A percentile compares a stretch with the other conserved stretches of the same genome.
These are phyloP conservation scores for Candida andamanensis DNA, from an alignment of 805 yeast species.

Conservation along the genomic window DNA sequence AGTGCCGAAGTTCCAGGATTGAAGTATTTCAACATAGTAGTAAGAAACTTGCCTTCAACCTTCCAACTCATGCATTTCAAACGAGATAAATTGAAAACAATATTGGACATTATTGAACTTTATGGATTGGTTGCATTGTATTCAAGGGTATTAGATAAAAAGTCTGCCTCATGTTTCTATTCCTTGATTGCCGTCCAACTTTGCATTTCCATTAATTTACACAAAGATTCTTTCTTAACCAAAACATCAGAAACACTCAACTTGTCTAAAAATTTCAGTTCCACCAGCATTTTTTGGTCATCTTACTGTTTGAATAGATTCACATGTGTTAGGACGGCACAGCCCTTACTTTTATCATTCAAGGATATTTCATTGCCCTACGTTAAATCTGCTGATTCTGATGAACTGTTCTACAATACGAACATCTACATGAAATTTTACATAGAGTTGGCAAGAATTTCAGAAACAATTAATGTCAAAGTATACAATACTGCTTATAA, in stretches of 20 bases:
- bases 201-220: slow-evolving; percentile 22
- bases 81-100: slow-evolving; percentile 8
- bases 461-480: slow-evolving; percentile 19
- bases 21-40: slow-evolving; percentile 15
- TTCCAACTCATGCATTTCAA: slow-evolving; percentile 13
- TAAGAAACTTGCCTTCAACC: slow-evolving; percentile 17
- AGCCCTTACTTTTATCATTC: slow-evolving; percentile 17
- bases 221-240: slow-evolving; percentile 12
- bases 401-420: not conserved
- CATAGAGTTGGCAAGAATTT: slow-evolving; percentile 20
- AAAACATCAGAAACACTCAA: slow-evolving; percentile 4
- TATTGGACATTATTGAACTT: slow-evolving; percentile 19
- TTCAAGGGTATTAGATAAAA: slow-evolving; percentile 21
- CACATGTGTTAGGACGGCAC: slow-evolving; percentile 20
- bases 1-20: slow-evolving; percentile 17
- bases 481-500: slow-evolving; percentile 15
- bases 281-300: slow-evolving; percentile 20
- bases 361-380: slow-evolving; percentile 14
- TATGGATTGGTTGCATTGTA: slow-evolving; percentile 20
- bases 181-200: slow-evolving; percentile 22
- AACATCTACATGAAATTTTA: slow-evolving; percentile 12
- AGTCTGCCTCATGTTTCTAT: slow-evolving; percentile 20
- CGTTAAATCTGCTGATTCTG: not conserved
- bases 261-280: slow-evolving; percentile 4
- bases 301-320: slow-evolving; percentile 23